Evolutionary conservation across 768 basidiomycete genomes (phyloP).

Genomic region (Leccinum variicolor): DNA sequence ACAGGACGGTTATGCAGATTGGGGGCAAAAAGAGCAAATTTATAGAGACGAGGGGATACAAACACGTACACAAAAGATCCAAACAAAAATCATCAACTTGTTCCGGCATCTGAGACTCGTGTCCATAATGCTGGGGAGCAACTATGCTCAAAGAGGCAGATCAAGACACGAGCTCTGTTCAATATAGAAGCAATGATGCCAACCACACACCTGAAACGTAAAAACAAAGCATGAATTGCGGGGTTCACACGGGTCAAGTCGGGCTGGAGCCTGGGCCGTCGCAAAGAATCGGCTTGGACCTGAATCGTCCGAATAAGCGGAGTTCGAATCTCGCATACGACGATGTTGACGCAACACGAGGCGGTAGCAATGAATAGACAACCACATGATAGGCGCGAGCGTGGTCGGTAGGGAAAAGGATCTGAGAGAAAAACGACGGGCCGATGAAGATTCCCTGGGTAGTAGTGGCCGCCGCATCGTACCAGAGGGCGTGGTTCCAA

Average conservation of each 20-base stretch:
- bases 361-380: neutral
- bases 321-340: conserved; percentile 6
- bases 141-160: conserved; percentile 3
- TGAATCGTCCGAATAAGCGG: conserved; percentile 7
- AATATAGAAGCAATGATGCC: neutral
- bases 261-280: neutral
- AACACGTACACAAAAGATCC: conserved; percentile 20
- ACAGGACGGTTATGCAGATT: neutral
- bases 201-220: conserved; percentile 11
- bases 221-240: neutral
- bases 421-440: neutral
- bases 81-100: conserved; percentile 2
- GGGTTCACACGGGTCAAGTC: conserved; percentile 5
- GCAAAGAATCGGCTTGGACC: neutral
- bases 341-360: neutral
- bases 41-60: conserved; percentile 25
- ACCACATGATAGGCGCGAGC: neutral
- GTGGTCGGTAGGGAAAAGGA: neutral
- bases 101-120: neutral
- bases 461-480: neutral
- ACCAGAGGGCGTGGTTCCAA: neutral
- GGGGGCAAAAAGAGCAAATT: conserved; percentile 18
- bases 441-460: neutral
- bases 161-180: neutral
- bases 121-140: neutral